These are phyloP conservation scores for Geoglossum glabrum DNA, from an alignment of 495 filamentous ascomycete species.

Conservation along the genomic window DNA sequence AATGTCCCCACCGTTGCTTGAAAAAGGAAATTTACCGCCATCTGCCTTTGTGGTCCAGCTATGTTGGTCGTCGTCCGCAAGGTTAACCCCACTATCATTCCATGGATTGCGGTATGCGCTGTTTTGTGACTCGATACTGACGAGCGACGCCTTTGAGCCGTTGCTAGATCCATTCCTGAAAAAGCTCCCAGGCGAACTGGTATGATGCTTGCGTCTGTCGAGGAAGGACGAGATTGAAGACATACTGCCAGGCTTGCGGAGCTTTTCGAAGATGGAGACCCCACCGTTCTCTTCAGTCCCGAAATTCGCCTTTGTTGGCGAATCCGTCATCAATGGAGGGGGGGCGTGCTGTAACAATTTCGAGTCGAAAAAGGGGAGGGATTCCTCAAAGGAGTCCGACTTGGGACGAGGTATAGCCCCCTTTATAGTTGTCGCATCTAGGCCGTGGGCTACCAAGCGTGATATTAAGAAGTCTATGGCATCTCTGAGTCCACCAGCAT, in stretches of 20 bases:
- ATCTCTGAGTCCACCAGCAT: constrained; percentile 85
- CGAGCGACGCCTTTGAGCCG: constrained; percentile 81
- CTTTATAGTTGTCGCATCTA: constrained; percentile 70
- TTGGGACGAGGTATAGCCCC: constrained; percentile 89
- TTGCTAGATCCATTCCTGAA: constrained; percentile 89
- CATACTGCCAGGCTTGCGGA: constrained; percentile 82
- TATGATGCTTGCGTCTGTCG: constrained; percentile 80
- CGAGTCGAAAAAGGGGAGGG: constrained; percentile 85
- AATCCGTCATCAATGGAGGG: constrained; percentile 57
- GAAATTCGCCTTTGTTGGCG: constrained; percentile 62
- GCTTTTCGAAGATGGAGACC: constrained; percentile 67
- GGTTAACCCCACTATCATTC: constrained; percentile 90
- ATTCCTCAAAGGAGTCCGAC: constrained; percentile 96
- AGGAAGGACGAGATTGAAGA: constrained; percentile 83
- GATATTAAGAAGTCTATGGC: constrained; percentile 85
- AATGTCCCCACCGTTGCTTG: constrained; percentile 37
- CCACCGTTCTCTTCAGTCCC: constrained; percentile 54
- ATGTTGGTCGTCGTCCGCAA: constrained; percentile 63
- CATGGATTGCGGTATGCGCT: constrained; percentile 90
- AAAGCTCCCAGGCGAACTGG: constrained; percentile 58
- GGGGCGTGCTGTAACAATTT: constrained; percentile 86
- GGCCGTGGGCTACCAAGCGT: constrained; percentile 60
- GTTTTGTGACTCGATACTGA: constrained; percentile 79
- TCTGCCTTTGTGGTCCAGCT: constrained; percentile 42
- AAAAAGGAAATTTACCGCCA: constrained; percentile 39